Evolutionary conservation across 2,329 filamentous ascomycete species (phyloP), one percentile per base, ranked within the genome.

Genomic region (Apiospora rasikravindrae): DNA sequence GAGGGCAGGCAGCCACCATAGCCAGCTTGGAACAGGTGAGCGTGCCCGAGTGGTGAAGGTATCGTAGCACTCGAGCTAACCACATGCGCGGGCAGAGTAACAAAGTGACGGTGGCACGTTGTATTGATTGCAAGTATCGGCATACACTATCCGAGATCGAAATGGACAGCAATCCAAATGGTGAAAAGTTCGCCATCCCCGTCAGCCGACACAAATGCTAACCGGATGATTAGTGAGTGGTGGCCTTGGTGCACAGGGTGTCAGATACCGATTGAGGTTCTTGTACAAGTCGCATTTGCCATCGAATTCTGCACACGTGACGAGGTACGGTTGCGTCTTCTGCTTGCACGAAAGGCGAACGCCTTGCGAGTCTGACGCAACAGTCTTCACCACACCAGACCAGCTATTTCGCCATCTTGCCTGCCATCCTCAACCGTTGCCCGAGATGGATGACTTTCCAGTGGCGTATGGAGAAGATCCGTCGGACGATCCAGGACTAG

Each of bases 301-400:
- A n/a, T 79, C 78, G 16, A 76, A 73, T 6, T 76, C 76, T 22
- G 76, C 81, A 45, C 75, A 78, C 45, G 79, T 82, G 37, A 78
- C 79, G 5, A 84, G 85, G 4, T 90, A 88, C 75, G 87, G 82
- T 2, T 90, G 88, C 73, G 74, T 88, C 0, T 89, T 90, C 75
- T 90, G 88, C 76, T 80, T 88, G 5, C 83, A 86, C 6, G 73
- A 81, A 29, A 86, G 87, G 0, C 81, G 77, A n/a, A 89, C 87
- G 0, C 78, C 85, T 2, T 86, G 89, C 69, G 83, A 87, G 71
- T 86, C 86, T 74, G 88, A 90, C 67, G 85, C 88, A 2, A 90
- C 88, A 0, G 86, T 90, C 11, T 90, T 90, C 78, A 87, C 88
- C 77, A 86, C 79, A 61, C 85, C 87, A 67, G 84, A 84, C 71